Conservation (phyloP, 2,329 filamentous ascomycete species). For the Alternaria sp. region DNA sequence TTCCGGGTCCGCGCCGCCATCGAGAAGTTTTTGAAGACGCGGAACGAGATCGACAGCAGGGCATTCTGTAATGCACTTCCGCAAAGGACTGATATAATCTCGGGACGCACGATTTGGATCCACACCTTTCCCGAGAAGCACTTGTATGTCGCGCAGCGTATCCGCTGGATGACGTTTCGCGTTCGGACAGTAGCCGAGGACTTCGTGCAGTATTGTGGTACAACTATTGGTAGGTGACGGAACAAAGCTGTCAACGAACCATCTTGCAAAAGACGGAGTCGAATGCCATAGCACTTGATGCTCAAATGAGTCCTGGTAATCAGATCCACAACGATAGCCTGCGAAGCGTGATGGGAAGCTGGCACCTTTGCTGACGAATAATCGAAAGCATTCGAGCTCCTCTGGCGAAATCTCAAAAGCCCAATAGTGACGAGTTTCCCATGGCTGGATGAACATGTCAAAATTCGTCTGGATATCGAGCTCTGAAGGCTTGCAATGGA, state of each 20-base stretch:
- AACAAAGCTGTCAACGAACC: slow-evolving; percentile 35
- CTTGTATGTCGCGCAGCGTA: slow-evolving; percentile 42
- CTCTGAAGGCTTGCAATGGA: slow-evolving; percentile 30
- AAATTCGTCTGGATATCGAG: slow-evolving; percentile 30
- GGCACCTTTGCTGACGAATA: slow-evolving; percentile 40
- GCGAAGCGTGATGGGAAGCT: slow-evolving; percentile 33
- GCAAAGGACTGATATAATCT: slow-evolving; percentile 34
- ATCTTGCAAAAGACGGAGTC: slow-evolving; percentile 34
- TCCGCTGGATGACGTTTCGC: slow-evolving; percentile 44
- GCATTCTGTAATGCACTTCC: slow-evolving; percentile 39
- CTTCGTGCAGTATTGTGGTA: slow-evolving; percentile 37
- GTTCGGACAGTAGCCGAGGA: slow-evolving; percentile 43
- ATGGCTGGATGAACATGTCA: slow-evolving; percentile 42
- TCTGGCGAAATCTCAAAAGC: slow-evolving; percentile 25
- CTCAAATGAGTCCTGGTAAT: slow-evolving; percentile 33
- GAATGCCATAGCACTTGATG: slow-evolving; percentile 50
- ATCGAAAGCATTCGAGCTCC: slow-evolving; percentile 40
- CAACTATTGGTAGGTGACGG: slow-evolving; percentile 26
- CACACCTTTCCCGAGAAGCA: slow-evolving; percentile 38
- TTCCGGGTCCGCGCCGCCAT: slow-evolving; percentile 45
- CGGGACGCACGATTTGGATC: slow-evolving; percentile 36
- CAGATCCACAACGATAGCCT: slow-evolving; percentile 35
- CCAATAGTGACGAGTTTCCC: slow-evolving; percentile 40
- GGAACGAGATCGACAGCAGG: slow-evolving; percentile 41
- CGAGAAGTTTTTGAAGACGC: slow-evolving; percentile 37